These are phyloP conservation scores for Trichomonas gallinae DNA, from an alignment of 208 protist genomes.

Conservation along the genomic window DNA sequence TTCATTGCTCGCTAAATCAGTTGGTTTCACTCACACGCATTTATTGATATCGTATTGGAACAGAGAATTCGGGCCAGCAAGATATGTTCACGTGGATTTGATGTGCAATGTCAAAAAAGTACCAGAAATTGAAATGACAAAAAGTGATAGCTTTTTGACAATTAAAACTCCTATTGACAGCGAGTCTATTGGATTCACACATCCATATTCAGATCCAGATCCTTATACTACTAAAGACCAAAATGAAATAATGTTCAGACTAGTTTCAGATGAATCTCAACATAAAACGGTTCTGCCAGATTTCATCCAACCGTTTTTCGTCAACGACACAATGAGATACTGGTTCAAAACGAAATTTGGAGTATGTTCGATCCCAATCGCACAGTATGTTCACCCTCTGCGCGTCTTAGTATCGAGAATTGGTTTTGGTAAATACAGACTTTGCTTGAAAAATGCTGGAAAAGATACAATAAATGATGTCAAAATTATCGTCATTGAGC, in stretches of 20 bases:
- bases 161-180: neutral
- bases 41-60: neutral
- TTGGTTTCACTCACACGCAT: neutral
- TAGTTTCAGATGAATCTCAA: neutral
- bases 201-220: neutral
- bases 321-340: neutral
- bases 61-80: neutral
- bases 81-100: neutral
- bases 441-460: neutral
- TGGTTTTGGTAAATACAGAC: neutral
- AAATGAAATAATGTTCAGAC: neutral
- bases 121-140: neutral
- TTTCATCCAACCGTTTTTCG: neutral
- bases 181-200: neutral
- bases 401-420: neutral
- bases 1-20: neutral
- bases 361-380: neutral
- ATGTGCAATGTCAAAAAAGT: neutral
- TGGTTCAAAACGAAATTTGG: neutral
- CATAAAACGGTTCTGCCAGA: neutral
- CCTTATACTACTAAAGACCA: neutral
- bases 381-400: neutral
- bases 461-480: neutral
- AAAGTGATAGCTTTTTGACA: neutral
- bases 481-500: neutral